A percentile compares a stretch with the other conserved stretches of the same genome.
These are phyloP conservation scores for Nannochloropsis oceanica DNA, from an alignment of 108 stramenopile genomes.

Conservation along the genomic window DNA sequence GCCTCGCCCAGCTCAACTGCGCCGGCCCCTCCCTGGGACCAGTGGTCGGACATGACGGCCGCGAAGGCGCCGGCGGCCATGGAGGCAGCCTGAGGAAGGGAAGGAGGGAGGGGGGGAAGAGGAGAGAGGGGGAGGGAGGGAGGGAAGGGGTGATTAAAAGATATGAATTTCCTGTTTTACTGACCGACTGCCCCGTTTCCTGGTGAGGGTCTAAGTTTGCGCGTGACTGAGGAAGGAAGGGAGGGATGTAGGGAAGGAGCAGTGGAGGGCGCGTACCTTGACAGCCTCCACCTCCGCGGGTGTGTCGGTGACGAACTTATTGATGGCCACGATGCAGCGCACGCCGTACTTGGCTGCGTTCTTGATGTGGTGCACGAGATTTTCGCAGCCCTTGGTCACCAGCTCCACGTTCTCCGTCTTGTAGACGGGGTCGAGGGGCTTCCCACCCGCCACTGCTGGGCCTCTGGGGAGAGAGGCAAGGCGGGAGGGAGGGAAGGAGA, in stretches of 20 bases:
- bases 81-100: not conserved
- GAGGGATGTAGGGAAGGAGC: too few relatives aligned
- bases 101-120: not conserved
- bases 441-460: slow-evolving; percentile 2
- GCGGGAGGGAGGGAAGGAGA: not conserved
- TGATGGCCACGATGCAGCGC: slow-evolving; percentile 82
- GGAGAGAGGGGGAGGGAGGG: not conserved
- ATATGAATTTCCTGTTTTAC: too few relatives aligned
- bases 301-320: slow-evolving; percentile 80
- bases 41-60: slow-evolving; percentile 83
- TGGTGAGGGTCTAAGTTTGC: too few relatives aligned
- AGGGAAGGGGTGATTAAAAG: too few relatives aligned
- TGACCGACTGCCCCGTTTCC: too few relatives aligned
- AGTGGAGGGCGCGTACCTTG: slow-evolving; percentile 50
- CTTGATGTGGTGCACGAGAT: slow-evolving; percentile 76
- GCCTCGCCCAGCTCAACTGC: slow-evolving; percentile 75
- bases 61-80: slow-evolving; percentile 76
- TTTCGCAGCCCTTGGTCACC: slow-evolving; percentile 59
- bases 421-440: slow-evolving; percentile 20
- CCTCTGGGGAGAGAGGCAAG: not conserved
- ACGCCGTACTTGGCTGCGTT: slow-evolving; percentile 91
- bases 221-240: too few relatives aligned
- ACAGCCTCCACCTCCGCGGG: slow-evolving; percentile 77
- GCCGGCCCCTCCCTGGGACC: slow-evolving; percentile 89
- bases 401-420: slow-evolving; percentile 46